Percentiles rank a stretch among this genome's conserved stretches.
phyloP scores from a whole-genome alignment of 768 basidiomycete genomes.

The Epithele typhae region DNA sequence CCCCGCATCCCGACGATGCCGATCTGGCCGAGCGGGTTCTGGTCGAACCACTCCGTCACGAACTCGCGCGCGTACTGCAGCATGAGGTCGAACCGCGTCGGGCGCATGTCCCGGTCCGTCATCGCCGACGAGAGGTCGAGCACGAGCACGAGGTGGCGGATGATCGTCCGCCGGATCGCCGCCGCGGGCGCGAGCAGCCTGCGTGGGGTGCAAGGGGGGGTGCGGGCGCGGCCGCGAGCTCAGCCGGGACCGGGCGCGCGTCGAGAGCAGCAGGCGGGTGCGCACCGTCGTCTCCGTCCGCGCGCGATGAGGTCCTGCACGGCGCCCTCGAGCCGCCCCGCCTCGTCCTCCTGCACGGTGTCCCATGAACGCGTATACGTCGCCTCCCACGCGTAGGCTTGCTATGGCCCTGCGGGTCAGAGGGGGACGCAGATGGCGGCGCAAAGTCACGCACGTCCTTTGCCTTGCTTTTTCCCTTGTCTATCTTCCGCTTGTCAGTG shows the following conservation, averaged over 20 bases:
- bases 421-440: not conserved
- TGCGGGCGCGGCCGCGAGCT: no score
- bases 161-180: conserved; percentile 91
- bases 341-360: conserved; percentile 93
- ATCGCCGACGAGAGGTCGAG: conserved; percentile 89
- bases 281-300: conserved; percentile 67
- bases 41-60: conserved; percentile 96
- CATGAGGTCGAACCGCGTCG: conserved; percentile 88
- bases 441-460: conserved; percentile 39
- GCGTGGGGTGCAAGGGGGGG: not conserved
- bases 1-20: conserved; percentile 91
- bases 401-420: conserved; percentile 34
- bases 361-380: conserved; percentile 96
- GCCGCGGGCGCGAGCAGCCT: conserved; percentile 79
- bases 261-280: conserved; percentile 59
- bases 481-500: conserved; percentile 45
- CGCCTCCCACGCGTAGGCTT: conserved; percentile 95
- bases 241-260: conserved; percentile 83
- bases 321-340: conserved; percentile 83
- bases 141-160: conserved; percentile 90
- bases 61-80: conserved; percentile 91
- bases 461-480: conserved; percentile 52
- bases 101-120: conserved; percentile 95
- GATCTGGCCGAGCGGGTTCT: conserved; percentile 97
- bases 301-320: conserved; percentile 89